Evolutionary conservation across 305 asterid species (phyloP).

Genomic region (Fraxinus xanthoxyloides): DNA sequence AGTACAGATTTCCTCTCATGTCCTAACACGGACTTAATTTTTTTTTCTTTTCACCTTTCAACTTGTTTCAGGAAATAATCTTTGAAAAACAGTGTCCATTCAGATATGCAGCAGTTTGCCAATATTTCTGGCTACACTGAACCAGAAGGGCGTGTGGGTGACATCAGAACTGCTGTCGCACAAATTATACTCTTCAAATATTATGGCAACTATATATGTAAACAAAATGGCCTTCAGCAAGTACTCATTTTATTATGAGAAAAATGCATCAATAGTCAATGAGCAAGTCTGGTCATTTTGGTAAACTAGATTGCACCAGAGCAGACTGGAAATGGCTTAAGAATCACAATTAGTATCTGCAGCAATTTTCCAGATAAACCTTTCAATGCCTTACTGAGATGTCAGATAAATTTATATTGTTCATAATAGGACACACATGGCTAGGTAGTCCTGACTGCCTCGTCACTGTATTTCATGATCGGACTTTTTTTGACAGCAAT

Average conservation of each 20-base stretch:
- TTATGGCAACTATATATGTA: neutral
- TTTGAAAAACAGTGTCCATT: neutral
- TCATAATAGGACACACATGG: neutral
- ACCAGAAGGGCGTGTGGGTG: neutral
- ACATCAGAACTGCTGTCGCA: neutral
- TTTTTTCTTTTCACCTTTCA: neutral
- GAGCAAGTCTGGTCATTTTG: neutral
- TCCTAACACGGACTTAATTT: neutral
- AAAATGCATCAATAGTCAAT: neutral
- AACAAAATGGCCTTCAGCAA: neutral
- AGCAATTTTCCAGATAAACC: neutral
- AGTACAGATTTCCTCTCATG: neutral
- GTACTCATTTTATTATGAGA: neutral
- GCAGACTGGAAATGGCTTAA: neutral
- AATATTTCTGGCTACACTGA: neutral
- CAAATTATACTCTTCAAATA: neutral
- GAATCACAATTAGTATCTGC: neutral
- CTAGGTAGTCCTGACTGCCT: neutral
- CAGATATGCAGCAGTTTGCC: neutral
- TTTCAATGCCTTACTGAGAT: conserved; percentile 14
- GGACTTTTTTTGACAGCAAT: neutral
- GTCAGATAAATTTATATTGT: neutral
- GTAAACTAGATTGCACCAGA: neutral
- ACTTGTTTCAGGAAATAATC: neutral
- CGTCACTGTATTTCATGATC: neutral